Percentiles rank a stretch among this genome's conserved stretches.
Conservation (phyloP, 2,329 filamentous ascomycete species). For the Gremmenia infestans region DNA sequence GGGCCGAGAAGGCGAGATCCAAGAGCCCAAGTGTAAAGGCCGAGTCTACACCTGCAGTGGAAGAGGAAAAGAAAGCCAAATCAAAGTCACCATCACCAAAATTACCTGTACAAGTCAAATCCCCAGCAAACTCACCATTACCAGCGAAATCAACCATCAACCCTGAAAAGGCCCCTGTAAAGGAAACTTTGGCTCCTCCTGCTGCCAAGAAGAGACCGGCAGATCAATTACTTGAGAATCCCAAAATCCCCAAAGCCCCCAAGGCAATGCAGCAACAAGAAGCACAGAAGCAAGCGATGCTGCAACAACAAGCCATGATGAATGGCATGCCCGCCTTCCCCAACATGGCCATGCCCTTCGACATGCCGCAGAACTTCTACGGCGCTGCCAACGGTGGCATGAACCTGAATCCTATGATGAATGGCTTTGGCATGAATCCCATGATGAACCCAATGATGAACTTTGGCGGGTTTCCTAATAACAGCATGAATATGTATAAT, state of each 20-base stretch:
- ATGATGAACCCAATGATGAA: slow-evolving; percentile 28
- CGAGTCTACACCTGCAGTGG: slow-evolving; percentile 31
- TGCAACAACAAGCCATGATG: slow-evolving; percentile 44
- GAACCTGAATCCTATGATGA: slow-evolving; percentile 34
- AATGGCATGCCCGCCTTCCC: slow-evolving; percentile 38
- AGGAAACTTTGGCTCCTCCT: slow-evolving; percentile 2
- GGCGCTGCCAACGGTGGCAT: slow-evolving; percentile 35
- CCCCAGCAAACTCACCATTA: slow-evolving; percentile 32
- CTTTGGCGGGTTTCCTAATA: slow-evolving; percentile 34
- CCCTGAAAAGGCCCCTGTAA: slow-evolving; percentile 34
- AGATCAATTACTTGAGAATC: slow-evolving; percentile 63
- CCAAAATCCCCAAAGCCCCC: slow-evolving; percentile 59
- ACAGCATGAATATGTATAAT: slow-evolving; percentile 34
- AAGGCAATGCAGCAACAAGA: slow-evolving; percentile 56
- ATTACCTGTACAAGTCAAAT: slow-evolving; percentile 24
- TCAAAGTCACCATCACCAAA: slow-evolving; percentile 33
- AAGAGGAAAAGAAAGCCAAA: slow-evolving; percentile 30
- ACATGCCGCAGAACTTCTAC: slow-evolving; percentile 15
- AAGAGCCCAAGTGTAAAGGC: slow-evolving; percentile 41
- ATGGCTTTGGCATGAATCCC: slow-evolving; percentile 32
- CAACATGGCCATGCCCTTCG: slow-evolving; percentile 32
- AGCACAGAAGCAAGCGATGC: slow-evolving; percentile 35
- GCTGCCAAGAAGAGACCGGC: slow-evolving; percentile 74
- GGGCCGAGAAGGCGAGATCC: slow-evolving; percentile 41
- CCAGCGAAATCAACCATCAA: slow-evolving; percentile 24